phyloP scores from a whole-genome alignment of 345 rosid species.

The rapeseed (Brassica napus) region Da-Ae NC_063437.1:1029001-1029500 shows the following conservation, averaged over 20 bases:
- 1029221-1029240: not conserved
- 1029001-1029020: slow-evolving; percentile 92
- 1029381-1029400: not conserved
- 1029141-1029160: not conserved
- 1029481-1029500: slow-evolving; percentile 97
- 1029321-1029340: not conserved
- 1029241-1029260: not conserved
- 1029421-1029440: not conserved
- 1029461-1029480: slow-evolving; percentile 61
- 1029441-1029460: not conserved
- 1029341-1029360: not conserved
- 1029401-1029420: not conserved
- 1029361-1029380: not conserved
- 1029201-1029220: not conserved
- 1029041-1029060: not conserved
- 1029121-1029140: not conserved
- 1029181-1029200: not conserved
- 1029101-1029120: not conserved
- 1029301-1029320: not conserved
- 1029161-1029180: not conserved
- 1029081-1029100: not conserved
- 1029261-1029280: not conserved
- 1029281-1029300: not conserved
- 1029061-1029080: not conserved
- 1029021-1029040: slow-evolving; percentile 16